Percentiles rank a stretch among this genome's conserved stretches.
Conservation (phyloP, 176 grass and related monocot species). For the Triticum monococcum region DNA sequence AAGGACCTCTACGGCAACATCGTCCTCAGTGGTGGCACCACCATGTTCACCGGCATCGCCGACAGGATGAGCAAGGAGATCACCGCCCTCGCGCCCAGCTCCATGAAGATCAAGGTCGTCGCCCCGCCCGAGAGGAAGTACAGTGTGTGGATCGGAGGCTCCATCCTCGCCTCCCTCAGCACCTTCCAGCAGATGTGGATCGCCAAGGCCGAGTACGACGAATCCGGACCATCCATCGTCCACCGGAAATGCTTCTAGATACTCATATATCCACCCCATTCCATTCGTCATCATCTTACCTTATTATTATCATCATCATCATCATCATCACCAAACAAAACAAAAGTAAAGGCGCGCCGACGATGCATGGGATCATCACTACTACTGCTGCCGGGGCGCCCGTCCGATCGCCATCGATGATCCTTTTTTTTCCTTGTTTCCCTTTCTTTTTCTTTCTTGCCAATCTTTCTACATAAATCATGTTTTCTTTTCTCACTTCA, state of each 20-base stretch:
- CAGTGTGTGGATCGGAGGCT: slow-evolving; percentile 64
- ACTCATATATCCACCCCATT: no score
- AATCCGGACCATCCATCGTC: slow-evolving; percentile 57
- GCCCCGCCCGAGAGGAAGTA: slow-evolving; percentile 67
- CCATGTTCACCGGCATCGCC: slow-evolving; percentile 61
- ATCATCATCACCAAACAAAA: not conserved
- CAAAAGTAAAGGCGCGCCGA: not conserved
- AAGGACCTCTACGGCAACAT: slow-evolving; percentile 73
- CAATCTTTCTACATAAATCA: not conserved
- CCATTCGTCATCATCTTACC: no score
- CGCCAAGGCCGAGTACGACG: slow-evolving; percentile 67
- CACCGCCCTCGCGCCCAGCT: slow-evolving; percentile 53
- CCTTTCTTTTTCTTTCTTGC: not conserved
- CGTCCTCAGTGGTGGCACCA: slow-evolving; percentile 58
- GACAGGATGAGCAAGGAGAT: slow-evolving; percentile 80
- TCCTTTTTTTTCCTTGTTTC: not conserved
- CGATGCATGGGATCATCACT: not conserved
- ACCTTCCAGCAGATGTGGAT: slow-evolving; percentile 83
- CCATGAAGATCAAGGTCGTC: slow-evolving; percentile 74
- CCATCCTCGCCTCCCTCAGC: slow-evolving; percentile 62
- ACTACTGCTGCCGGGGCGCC: not conserved
- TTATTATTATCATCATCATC: not conserved
- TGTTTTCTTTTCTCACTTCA: not conserved
- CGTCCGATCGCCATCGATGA: not conserved
- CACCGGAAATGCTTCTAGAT: slow-evolving; percentile 65